Conservation (phyloP, 257 asterid species). For the Cynanchum wilfordii region DNA sequence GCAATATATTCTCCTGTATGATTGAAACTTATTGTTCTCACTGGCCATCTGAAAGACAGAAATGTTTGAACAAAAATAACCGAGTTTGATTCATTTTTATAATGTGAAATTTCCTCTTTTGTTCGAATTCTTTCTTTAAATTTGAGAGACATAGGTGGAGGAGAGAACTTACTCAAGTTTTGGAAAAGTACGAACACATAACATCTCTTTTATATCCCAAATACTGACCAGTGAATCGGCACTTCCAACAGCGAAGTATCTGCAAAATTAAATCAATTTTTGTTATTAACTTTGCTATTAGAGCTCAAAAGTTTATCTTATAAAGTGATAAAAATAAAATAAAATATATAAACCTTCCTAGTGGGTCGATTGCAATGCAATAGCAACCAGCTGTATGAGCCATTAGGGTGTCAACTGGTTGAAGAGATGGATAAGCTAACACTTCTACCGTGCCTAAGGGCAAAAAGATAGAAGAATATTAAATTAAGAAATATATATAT, state of each 20-base stretch:
- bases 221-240: constrained; percentile 96
- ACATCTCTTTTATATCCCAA: constrained; percentile 96
- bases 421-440: constrained; percentile 81
- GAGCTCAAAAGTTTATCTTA: not conserved
- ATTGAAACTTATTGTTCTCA: constrained; percentile 92
- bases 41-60: constrained; percentile 76
- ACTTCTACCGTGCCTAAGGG: constrained; percentile 90
- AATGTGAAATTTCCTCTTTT: not conserved
- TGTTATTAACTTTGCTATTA: not conserved
- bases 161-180: constrained; percentile 77
- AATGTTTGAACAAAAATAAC: not conserved
- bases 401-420: constrained; percentile 70
- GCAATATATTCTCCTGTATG: constrained; percentile 93
- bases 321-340: not conserved
- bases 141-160: constrained; percentile 3
- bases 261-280: constrained; percentile 19
- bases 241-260: constrained; percentile 98
- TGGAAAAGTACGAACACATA: constrained; percentile 85
- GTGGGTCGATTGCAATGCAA: constrained; percentile 95
- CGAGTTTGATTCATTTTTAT: not conserved
- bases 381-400: constrained; percentile 99
- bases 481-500: not conserved
- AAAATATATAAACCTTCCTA: constrained; percentile 58
- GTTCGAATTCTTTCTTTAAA: not conserved
- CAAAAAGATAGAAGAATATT: not conserved